Conservation (phyloP, 129 eudicot species). For the Ambrosia artemisiifolia region DNA sequence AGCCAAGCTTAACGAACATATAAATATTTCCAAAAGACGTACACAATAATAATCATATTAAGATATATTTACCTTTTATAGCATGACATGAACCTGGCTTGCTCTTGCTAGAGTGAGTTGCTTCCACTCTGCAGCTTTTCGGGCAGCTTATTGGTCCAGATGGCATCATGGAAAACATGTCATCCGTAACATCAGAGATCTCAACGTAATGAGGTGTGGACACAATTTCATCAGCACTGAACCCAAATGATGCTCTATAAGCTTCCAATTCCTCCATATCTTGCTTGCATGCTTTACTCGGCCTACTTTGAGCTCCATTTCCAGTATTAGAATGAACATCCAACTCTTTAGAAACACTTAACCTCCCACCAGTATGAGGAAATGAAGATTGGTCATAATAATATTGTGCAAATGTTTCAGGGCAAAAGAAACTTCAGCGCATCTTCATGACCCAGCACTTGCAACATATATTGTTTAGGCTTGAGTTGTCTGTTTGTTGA, state of each 20-base stretch:
- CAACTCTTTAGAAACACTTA: conserved; percentile 82
- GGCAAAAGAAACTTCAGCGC: conserved; percentile 95
- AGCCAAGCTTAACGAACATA: background rate
- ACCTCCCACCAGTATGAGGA: conserved; percentile 79
- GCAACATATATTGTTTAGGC: too few species aligned
- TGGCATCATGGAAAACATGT: conserved; percentile 67
- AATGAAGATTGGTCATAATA: conserved; percentile 76
- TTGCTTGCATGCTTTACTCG: conserved; percentile 49
- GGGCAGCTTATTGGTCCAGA: conserved; percentile 46
- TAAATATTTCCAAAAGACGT: background rate
- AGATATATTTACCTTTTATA: conserved; percentile 45
- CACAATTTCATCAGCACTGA: conserved; percentile 93
- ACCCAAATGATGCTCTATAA: conserved; percentile 94
- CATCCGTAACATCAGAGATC: conserved; percentile 74
- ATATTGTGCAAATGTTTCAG: conserved; percentile 91
- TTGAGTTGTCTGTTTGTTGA: too few species aligned
- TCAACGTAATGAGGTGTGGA: conserved; percentile 88
- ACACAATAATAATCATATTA: background rate
- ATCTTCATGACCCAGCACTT: too few species aligned
- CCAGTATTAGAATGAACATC: conserved; percentile 70
- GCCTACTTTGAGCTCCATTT: conserved; percentile 63
- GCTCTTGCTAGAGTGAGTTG: conserved; percentile 25
- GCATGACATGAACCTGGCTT: conserved; percentile 24
- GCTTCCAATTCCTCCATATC: conserved; percentile 92
- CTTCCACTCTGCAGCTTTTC: conserved; percentile 30